A percentile compares a stretch with the other conserved stretches of the same genome.
These are phyloP conservation scores for Pyrenochaeta sp. DNA, from an alignment of 2,329 filamentous ascomycete genomes.

Conservation along the genomic window DNA sequence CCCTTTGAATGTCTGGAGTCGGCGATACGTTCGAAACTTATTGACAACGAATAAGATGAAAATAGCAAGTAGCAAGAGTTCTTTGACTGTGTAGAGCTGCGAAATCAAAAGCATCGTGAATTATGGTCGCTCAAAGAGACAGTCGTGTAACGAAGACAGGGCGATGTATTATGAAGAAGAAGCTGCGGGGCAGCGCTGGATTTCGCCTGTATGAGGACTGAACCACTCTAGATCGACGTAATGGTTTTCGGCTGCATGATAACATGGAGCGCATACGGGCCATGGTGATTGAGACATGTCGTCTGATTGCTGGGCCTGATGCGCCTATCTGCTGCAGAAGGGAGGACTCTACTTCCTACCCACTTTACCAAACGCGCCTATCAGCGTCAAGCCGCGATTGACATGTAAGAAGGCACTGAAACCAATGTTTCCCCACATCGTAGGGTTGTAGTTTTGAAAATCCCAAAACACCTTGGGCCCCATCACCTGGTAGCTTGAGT, in stretches of 20 bases:
- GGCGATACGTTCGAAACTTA: slow-evolving; percentile 21
- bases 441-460: slow-evolving; percentile 27
- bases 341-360: slow-evolving; percentile 5
- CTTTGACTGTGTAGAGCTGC: slow-evolving; percentile 14
- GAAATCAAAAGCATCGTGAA: slow-evolving; percentile 12
- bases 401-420: slow-evolving; percentile 27
- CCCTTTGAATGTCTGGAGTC: slow-evolving; percentile 28
- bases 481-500: slow-evolving; percentile 30
- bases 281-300: no score
- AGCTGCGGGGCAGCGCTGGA: no score
- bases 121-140: no score
- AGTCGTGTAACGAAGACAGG: no score
- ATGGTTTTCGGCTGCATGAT: no score
- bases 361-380: slow-evolving; percentile 27
- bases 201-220: no score
- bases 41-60: slow-evolving; percentile 10
- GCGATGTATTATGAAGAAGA: no score
- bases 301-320: no score
- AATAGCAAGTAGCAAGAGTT: slow-evolving; percentile 10
- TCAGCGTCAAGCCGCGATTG: slow-evolving; percentile 20
- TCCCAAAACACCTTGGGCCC: slow-evolving; percentile 29
- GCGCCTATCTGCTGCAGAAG: no score
- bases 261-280: no score
- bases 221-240: no score
- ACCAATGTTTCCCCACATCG: slow-evolving; percentile 35